Base-by-base conservation (phyloP, 169 alveolate genomes). In the Plasmodium cynomolgi region DNA sequence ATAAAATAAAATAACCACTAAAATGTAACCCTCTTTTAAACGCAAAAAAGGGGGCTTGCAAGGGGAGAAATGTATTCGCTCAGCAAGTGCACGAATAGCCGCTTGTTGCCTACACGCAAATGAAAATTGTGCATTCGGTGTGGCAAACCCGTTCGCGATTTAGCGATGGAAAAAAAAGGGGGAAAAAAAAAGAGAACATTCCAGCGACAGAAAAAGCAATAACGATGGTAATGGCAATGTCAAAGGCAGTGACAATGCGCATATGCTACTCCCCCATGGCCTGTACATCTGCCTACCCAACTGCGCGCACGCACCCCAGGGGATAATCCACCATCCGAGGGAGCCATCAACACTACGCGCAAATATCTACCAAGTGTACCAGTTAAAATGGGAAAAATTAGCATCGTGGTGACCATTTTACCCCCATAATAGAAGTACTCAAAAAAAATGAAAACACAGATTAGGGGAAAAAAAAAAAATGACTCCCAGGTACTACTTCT, bases 401-500 rank as follows among this genome's bases (percentile, higher is more conserved):
- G 6, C 62, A 50, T 7, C 62, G 62, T 50, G 62, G 23, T 50
- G 23, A n/a, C 62, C 62, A 2, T 50, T 50, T 50, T 15, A 15
- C 62, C 6, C 23, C 62, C 62, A 50, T 50, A 50, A 50, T 50
- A 50, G 0, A 50, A 50, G 62, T 50, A 50, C 62, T 15, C 62
- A 50, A 13, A 50, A 41, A 81, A 82, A 39, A 83, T 58, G 74
- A 58, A 62, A 20, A 68, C 73, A 62, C 26, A 68, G 44, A 86
- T 33, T 13, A 56, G 81, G 72, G 23, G 72, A 58, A 54, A 83
- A 29, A 83, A 33, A 37, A 75, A 86, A 86, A 77, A 86, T 86
- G 93, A 86, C 71, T 75, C 81, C 41, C 41, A 86, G 93, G 58
- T 72, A 72, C 20, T 77, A 86, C 71, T 33, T 54, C 37, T 41